phyloP scores from a whole-genome alignment of 441 rosid species.

The Adansonia rubrostipa region DNA sequence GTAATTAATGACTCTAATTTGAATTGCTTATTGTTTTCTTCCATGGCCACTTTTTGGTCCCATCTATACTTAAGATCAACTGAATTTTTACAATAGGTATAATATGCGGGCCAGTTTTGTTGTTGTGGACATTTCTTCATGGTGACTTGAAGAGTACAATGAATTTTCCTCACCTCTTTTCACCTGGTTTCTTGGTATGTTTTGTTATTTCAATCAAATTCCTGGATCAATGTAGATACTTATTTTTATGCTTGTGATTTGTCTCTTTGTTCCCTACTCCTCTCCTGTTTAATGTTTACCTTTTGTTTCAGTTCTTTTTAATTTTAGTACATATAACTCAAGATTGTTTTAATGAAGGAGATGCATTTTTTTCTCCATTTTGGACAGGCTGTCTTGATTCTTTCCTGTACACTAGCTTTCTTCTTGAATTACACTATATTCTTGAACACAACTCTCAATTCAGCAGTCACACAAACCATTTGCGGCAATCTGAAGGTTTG shows the following conservation, averaged over 20 bases:
- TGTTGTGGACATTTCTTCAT: conserved; percentile 74
- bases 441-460: conserved; percentile 94
- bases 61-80: conserved; percentile 15
- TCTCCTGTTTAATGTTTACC: background rate
- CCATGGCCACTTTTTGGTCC: conserved; percentile 16
- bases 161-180: conserved; percentile 63
- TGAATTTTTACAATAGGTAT: conserved; percentile 57
- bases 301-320: conserved; percentile 11
- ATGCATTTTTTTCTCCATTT: conserved; percentile 9
- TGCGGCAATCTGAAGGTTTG: conserved; percentile 94
- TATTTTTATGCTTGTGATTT: background rate
- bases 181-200: conserved; percentile 86
- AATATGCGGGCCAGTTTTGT: conserved; percentile 75
- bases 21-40: conserved; percentile 16
- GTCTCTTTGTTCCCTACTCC: background rate
- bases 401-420: conserved; percentile 87
- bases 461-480: conserved; percentile 88
- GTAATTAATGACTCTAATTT: conserved; percentile 43
- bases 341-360: background rate
- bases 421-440: conserved; percentile 91
- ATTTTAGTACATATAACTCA: background rate
- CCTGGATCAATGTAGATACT: background rate
- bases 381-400: conserved; percentile 67
- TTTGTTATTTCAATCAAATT: conserved; percentile 22
- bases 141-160: conserved; percentile 71